Conservation (phyloP, 2,329 filamentous ascomycete species). For the Rachicladosporium sp. region DNA sequence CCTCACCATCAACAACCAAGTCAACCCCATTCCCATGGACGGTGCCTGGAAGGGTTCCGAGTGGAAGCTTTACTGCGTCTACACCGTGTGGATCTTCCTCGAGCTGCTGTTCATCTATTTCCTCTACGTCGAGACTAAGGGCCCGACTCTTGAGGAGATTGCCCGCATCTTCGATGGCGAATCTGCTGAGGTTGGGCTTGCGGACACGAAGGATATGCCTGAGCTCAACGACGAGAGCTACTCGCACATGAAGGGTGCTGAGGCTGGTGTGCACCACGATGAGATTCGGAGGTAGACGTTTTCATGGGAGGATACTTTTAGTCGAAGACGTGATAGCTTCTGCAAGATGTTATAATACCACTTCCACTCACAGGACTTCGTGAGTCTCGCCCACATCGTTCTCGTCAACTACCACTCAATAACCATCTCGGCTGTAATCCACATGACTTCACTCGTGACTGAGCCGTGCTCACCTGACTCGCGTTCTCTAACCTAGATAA, state of each 20-base stretch:
- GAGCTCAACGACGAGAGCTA: slow-evolving; percentile 5
- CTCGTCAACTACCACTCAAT: too few species aligned
- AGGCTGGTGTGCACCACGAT: too few species aligned
- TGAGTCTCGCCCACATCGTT: too few species aligned
- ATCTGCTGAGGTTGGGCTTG: slow-evolving; percentile 10
- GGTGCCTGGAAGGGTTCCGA: slow-evolving; percentile 12
- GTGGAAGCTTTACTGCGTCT: slow-evolving; percentile 36
- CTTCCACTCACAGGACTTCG: too few species aligned
- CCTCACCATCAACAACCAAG: slow-evolving; percentile 24
- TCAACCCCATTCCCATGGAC: slow-evolving; percentile 31
- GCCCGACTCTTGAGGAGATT: slow-evolving; percentile 29
- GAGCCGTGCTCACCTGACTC: too few species aligned
- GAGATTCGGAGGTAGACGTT: too few species aligned
- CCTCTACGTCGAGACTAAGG: slow-evolving; percentile 12
- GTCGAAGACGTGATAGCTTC: too few species aligned
- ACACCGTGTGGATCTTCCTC: slow-evolving; percentile 22
- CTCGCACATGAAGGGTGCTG: slow-evolving; percentile 2
- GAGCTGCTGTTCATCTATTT: slow-evolving; percentile 15
- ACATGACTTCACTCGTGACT: too few species aligned
- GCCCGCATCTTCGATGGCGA: slow-evolving; percentile 29
- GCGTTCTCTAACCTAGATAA: too few species aligned
- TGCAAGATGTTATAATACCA: too few species aligned
- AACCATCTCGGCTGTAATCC: too few species aligned
- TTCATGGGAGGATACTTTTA: too few species aligned
- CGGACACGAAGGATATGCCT: slow-evolving; percentile 5